These are phyloP conservation scores for Favolaschia claudopus DNA, from an alignment of 768 basidiomycete species.

Conservation along the genomic window DNA sequence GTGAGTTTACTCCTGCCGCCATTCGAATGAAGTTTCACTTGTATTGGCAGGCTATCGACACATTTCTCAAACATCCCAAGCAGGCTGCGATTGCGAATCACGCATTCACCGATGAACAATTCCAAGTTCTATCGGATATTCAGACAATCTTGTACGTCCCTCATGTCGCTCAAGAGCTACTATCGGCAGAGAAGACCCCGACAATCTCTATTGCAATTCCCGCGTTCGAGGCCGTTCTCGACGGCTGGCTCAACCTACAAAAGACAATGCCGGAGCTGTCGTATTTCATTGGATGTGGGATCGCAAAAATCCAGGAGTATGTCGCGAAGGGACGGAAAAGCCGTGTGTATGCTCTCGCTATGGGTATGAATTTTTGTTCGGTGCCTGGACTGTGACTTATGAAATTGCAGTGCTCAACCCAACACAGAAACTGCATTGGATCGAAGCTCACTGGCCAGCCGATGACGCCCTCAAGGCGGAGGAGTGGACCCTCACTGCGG, in stretches of 20 bases:
- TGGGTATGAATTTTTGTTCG: constrained; percentile 30
- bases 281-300: constrained; percentile 33
- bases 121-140: constrained; percentile 38
- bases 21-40: not conserved
- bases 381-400: not conserved
- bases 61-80: constrained; percentile 25
- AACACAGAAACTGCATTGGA: constrained; percentile 28
- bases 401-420: constrained; percentile 30
- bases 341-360: constrained; percentile 39
- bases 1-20: constrained; percentile 29
- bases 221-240: constrained; percentile 39
- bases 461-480: constrained; percentile 18
- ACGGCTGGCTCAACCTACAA: constrained; percentile 21
- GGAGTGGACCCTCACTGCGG: constrained; percentile 28
- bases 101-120: constrained; percentile 11
- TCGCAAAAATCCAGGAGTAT: constrained; percentile 43
- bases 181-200: constrained; percentile 43
- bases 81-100: constrained; percentile 23
- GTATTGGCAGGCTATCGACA: constrained; percentile 29
- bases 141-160: constrained; percentile 34
- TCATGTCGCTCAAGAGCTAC: constrained; percentile 41
- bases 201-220: constrained; percentile 42
- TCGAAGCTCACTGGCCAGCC: constrained; percentile 23
- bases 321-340: constrained; percentile 30
- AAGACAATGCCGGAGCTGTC: constrained; percentile 31